Evolutionary conservation across 2,329 filamentous ascomycete species (phyloP).

Genomic region (Endoconidiophora laricicola): DNA sequence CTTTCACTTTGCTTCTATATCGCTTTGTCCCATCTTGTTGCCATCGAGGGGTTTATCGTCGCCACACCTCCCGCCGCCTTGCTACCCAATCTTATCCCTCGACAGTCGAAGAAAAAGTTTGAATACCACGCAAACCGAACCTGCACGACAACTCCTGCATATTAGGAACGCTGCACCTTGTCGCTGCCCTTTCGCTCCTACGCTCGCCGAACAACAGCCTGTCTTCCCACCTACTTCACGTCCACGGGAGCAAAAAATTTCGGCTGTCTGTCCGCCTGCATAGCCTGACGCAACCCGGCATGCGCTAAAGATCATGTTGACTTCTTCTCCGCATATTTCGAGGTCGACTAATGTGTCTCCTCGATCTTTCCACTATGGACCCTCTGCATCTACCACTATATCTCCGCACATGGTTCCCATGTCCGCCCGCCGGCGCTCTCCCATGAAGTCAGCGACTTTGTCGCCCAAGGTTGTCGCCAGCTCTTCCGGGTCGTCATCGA

Average conservation of each 20-base stretch:
- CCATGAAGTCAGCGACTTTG: slow-evolving; percentile 6
- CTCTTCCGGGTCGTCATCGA: not conserved
- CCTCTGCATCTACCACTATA: slow-evolving; percentile 8
- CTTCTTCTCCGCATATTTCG: slow-evolving; percentile 12
- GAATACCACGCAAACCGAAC: too few species aligned
- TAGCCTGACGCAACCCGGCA: slow-evolving; percentile 1
- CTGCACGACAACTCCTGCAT: too few species aligned
- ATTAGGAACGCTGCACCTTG: too few species aligned
- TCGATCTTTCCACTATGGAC: slow-evolving; percentile 11
- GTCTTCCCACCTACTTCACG: not conserved
- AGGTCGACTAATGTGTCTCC: slow-evolving; percentile 11
- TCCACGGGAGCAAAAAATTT: not conserved
- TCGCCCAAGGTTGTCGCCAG: not conserved
- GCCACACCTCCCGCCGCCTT: too few species aligned
- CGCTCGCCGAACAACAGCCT: not conserved
- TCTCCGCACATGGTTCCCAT: slow-evolving; percentile 5
- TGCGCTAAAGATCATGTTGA: slow-evolving; percentile 12
- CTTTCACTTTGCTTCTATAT: too few species aligned
- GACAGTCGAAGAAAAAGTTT: too few species aligned
- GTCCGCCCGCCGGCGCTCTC: slow-evolving; percentile 6
- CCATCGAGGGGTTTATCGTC: too few species aligned
- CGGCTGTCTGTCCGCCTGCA: not conserved
- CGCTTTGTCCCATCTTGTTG: too few species aligned
- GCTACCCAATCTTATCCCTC: too few species aligned
- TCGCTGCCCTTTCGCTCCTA: not conserved